Conservation (phyloP, 768 basidiomycete genomes). For the Russula foetens region DNA sequence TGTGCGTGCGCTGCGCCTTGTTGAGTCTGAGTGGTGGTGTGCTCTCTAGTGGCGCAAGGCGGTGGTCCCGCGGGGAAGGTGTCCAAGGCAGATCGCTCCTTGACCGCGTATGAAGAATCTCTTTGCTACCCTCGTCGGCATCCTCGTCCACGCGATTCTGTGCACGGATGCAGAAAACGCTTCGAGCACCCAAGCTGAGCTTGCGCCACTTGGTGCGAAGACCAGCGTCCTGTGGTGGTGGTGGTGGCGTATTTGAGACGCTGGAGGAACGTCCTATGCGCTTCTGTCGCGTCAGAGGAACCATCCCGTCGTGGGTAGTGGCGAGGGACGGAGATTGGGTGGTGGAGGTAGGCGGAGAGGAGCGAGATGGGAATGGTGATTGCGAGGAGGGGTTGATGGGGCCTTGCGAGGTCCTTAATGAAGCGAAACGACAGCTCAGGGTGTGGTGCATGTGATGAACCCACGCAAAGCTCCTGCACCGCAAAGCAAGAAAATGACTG, state of each 20-base stretch:
- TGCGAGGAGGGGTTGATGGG: neutral
- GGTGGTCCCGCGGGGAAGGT: neutral
- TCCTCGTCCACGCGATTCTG: neutral
- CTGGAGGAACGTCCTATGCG: neutral
- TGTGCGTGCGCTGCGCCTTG: neutral
- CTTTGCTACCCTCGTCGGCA: neutral
- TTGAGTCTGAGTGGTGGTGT: no score
- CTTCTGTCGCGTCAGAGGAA: neutral
- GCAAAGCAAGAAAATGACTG: no score
- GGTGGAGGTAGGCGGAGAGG: neutral
- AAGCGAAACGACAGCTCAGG: no score
- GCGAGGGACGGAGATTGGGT: no score
- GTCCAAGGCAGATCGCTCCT: neutral
- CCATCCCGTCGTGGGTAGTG: neutral
- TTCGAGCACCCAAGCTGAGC: constrained; percentile 2
- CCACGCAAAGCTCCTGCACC: no score
- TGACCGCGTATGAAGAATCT: neutral
- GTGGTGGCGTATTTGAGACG: neutral
- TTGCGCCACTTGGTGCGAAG: neutral
- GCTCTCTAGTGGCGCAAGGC: no score
- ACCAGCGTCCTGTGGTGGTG: neutral
- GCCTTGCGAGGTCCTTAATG: neutral
- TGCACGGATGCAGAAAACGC: neutral
- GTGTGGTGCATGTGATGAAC: no score
- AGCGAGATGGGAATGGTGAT: neutral